Evolutionary conservation across 768 basidiomycete species (phyloP).

Genomic region (Phylloporus scabripes): DNA sequence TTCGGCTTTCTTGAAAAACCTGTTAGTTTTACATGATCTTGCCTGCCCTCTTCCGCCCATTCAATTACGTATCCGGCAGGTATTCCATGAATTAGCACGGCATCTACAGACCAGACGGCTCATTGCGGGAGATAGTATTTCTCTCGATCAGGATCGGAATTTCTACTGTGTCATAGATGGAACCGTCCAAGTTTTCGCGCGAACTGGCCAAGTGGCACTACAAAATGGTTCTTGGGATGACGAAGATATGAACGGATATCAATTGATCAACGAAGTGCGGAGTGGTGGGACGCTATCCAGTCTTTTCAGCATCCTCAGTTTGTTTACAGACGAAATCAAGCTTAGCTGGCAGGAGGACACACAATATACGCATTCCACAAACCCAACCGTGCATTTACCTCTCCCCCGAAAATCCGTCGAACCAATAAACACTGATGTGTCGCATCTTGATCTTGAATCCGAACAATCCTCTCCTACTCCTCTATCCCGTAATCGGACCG

Average conservation of each 20-base stretch:
- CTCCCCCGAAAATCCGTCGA: constrained; percentile 26
- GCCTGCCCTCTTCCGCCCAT: background rate
- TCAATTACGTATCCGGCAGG: constrained; percentile 38
- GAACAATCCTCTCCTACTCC: constrained; percentile 24
- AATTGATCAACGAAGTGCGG: constrained; percentile 93
- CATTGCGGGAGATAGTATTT: constrained; percentile 92
- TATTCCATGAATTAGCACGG: constrained; percentile 94
- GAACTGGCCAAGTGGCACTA: constrained; percentile 49
- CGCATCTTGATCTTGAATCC: constrained; percentile 46
- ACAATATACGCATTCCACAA: constrained; percentile 21
- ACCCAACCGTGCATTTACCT: constrained; percentile 17
- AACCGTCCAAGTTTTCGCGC: constrained; percentile 89
- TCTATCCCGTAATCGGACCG: constrained; percentile 37
- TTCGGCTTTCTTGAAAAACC: constrained; percentile 98
- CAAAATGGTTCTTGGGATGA: constrained; percentile 66
- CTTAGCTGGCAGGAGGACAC: constrained; percentile 84
- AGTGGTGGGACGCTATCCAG: constrained; percentile 94
- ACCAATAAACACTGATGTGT: constrained; percentile 60
- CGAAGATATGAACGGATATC: constrained; percentile 92
- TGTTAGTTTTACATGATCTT: constrained; percentile 39
- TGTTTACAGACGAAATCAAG: constrained; percentile 93
- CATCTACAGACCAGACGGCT: constrained; percentile 94
- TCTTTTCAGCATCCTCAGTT: constrained; percentile 91
- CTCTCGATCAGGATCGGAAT: constrained; percentile 85
- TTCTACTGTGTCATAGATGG: constrained; percentile 99